phyloP scores from a whole-genome alignment of 2,329 filamentous ascomycete species.

The Penicillium vulpinum region DNA sequence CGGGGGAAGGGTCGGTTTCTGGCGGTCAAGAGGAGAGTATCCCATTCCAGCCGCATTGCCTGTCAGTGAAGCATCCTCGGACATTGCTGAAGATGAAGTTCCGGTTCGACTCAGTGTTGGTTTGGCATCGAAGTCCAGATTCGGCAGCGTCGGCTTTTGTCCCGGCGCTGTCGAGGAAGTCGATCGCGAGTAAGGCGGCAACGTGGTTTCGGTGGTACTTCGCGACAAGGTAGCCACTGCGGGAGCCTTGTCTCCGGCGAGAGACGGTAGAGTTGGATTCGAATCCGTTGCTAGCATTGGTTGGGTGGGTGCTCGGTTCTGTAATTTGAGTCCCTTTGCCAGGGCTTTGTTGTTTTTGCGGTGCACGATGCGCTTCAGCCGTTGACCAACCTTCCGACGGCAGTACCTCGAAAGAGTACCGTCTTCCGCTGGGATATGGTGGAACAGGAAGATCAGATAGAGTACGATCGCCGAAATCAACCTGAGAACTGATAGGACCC shows the following conservation, averaged over 20 bases:
- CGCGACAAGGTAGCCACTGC: conserved; percentile 33
- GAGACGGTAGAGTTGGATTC: conserved; percentile 62
- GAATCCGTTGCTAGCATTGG: conserved; percentile 31
- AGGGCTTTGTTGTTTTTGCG: conserved; percentile 86
- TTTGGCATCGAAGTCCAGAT: conserved; percentile 45
- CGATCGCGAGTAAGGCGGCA: conserved; percentile 63
- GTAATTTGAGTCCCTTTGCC: conserved; percentile 66
- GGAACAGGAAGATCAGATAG: conserved; percentile 87
- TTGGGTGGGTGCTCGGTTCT: conserved; percentile 54
- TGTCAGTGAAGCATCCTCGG: conserved; percentile 52
- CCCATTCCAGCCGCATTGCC: conserved; percentile 32
- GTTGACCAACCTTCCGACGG: conserved; percentile 83
- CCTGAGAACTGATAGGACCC: conserved; percentile 75
- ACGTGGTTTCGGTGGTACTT: conserved; percentile 59
- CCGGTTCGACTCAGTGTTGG: conserved; percentile 44
- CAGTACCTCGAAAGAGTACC: conserved; percentile 83
- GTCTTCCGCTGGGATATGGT: conserved; percentile 81
- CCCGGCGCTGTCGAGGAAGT: conserved; percentile 38
- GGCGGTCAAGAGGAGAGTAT: conserved; percentile 39
- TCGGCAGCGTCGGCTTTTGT: conserved; percentile 41
- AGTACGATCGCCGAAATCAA: conserved; percentile 74
- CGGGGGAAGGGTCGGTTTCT: conserved; percentile 30
- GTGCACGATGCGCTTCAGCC: conserved; percentile 80
- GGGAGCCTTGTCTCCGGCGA: conserved; percentile 49
- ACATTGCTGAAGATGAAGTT: conserved; percentile 53